Evolutionary conservation across 768 basidiomycete genomes (phyloP), one percentile per base, ranked within the genome.

Genomic region (Boletus rubescentipes): DNA sequence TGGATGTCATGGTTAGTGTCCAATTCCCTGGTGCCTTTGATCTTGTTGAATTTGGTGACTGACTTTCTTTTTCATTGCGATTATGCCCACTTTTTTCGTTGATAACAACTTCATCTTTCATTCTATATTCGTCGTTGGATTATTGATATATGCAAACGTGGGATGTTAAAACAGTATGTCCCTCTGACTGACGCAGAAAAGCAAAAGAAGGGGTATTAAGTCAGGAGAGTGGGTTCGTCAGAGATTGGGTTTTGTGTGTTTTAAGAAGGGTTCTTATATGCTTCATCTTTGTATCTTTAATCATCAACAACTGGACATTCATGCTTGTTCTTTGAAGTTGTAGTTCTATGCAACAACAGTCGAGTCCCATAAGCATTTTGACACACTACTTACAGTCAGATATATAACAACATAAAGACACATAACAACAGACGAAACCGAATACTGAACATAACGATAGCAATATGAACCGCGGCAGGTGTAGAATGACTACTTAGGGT

Each of bases 1-100:
- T 97, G 77, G 87, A 80, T 21, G 95, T 96, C n/a, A 75, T 77
- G 62, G 93, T 94, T 39, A 67, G 89, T 44, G 21, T 31, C 40
- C 51, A 43, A 36, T 11, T 29, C 35, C 47, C 47, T 29, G 31
- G 51, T 15, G n/a, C 29, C 12, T 54, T 61, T 44, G 53, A 55
- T 46, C 36, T 55, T 9, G 16, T 45, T 18, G 52, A 54, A 36
- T 37, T 64, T 54, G 47, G 57, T 31, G 55, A 53, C 21, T 59
- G 54, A 61, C 42, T 29, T 16, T 37, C 36, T 34, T 18, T 43
- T 21, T 37, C 34, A 10, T 42, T 38, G 32, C 9, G 5, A 29
- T 20, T 9, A n/a, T 37, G n/a, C 4, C 12, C 26, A 18, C 16
- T 14, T 36, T 1, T 14, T 21, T 10, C 2, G 20, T 39, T 30